Base-by-base conservation (phyloP, 352 stramenopile genomes). In the Phytophthora macrochlamydospora region DNA sequence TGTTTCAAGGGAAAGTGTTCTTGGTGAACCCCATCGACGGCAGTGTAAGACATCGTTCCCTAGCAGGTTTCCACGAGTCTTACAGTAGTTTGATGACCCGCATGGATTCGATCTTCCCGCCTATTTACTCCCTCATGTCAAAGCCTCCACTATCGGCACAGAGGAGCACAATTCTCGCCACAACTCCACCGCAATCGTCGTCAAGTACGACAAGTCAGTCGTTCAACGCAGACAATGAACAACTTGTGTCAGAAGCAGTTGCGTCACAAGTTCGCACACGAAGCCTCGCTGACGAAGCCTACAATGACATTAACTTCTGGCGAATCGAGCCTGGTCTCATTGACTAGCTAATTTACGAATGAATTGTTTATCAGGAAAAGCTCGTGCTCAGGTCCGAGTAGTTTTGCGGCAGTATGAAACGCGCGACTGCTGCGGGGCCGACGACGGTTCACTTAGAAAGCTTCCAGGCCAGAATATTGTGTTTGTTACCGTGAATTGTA, bases 271-370 rank as follows among this genome's bases (percentile, higher is more conserved):
- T 77, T 5, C 75, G 73, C 11, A 76, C 82, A 43, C 76, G 81
- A 30, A 87, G 68, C 49, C 72, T 92, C 65, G 73, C 69, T 8
- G 87, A 95, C 56, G 87, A 95, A 56, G 86, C 85, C 24, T 95
- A 90, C 74, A 95, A 95, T 62, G 87, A 95, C 57, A 67, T 92
- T 31, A 95, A 95, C 63, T 95, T 92, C 45, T 95, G 87, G 87
- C 72, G 82, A 44, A 89, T 95, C 49, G 67, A 81, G 28, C 87
- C 87, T 18, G 78, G 79, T 18, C 51, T 65, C 9, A 31, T 73
- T 54, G 32, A 56, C 35, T 73, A 75, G 48, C 31, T 31, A 3
- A 55, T 56, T 28, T 50, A 53, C 59, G 61, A 59, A 69, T 65
- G 59, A 49, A 49, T 49, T 40, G 18, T 24, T 24, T 24, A 24